Percentiles rank a stretch among this genome's conserved stretches.
phyloP scores from a whole-genome alignment of 768 basidiomycete genomes.

The Termitomyces titanicus region DNA sequence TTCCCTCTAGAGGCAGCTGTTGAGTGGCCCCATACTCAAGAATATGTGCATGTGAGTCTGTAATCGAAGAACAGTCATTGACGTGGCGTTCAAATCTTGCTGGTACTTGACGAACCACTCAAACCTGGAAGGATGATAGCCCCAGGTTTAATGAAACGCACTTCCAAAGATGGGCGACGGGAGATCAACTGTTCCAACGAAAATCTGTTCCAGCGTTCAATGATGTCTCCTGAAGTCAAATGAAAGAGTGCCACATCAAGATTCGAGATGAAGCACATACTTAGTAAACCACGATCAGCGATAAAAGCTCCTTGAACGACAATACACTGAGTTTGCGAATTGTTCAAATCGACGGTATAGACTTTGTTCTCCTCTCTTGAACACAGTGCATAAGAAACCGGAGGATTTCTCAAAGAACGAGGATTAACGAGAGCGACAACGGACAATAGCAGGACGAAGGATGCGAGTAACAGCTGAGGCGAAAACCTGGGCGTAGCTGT shows the following conservation, averaged over 20 bases:
- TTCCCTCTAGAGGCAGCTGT: conserved; percentile 62
- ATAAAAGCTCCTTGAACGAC: conserved; percentile 51
- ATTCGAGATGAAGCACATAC: conserved; percentile 32
- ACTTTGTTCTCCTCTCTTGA: conserved; percentile 47
- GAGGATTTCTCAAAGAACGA: not conserved
- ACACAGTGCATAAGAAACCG: conserved; percentile 55
- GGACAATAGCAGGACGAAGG: conserved; percentile 8
- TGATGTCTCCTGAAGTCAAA: conserved; percentile 35
- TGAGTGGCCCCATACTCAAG: conserved; percentile 72
- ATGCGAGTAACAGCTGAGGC: not conserved
- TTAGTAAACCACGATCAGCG: conserved; percentile 48
- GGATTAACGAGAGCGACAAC: conserved; percentile 10
- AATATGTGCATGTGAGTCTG: conserved; percentile 79
- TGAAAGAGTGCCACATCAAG: conserved; percentile 3
- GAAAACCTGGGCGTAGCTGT: not conserved
- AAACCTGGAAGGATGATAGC: conserved; percentile 71
- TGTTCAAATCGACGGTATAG: conserved; percentile 62
- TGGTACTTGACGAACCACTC: conserved; percentile 47
- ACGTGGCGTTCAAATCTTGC: conserved; percentile 4
- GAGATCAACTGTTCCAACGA: conserved; percentile 16
- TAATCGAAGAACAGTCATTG: not conserved
- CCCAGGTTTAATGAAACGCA: conserved; percentile 49
- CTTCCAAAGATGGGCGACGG: conserved; percentile 24
- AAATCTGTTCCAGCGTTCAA: conserved; percentile 32
- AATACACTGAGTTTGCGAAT: conserved; percentile 58